phyloP scores from a whole-genome alignment of 2,329 filamentous ascomycete species.

The Mycosphaerella arachidis region DNA sequence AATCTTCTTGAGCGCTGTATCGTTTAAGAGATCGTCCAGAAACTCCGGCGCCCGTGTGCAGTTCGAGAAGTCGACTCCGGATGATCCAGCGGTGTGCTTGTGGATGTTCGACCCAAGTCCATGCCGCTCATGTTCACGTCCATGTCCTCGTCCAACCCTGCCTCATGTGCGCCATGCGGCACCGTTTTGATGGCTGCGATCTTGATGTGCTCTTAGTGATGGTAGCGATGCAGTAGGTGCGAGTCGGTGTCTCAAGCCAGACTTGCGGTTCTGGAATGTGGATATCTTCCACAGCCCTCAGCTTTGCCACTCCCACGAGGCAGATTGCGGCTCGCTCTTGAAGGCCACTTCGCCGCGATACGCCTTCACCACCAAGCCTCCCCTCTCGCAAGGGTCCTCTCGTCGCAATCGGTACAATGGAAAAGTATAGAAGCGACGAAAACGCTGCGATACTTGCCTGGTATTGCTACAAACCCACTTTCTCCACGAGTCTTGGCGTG shows the following conservation, averaged over 20 bases:
- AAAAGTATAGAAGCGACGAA: background rate
- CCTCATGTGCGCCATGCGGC: too few species aligned
- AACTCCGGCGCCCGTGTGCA: slow-evolving; percentile 35
- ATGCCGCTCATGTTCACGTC: slow-evolving; percentile 23
- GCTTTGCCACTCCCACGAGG: too few species aligned
- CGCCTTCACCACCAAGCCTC: too few species aligned
- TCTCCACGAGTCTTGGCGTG: background rate
- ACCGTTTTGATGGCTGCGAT: too few species aligned
- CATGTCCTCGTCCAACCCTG: background rate
- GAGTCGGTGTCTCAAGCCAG: too few species aligned
- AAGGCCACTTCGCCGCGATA: too few species aligned
- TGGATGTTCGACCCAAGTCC: slow-evolving; percentile 13
- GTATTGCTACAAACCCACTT: background rate
- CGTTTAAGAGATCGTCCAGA: slow-evolving; percentile 35
- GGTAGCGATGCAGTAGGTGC: too few species aligned
- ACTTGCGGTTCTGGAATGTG: too few species aligned
- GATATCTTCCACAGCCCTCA: too few species aligned
- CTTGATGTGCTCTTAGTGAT: too few species aligned
- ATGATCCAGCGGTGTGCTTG: slow-evolving; percentile 27
- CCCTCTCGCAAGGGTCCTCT: too few species aligned
- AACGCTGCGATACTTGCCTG: background rate
- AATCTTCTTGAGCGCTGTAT: slow-evolving; percentile 33
- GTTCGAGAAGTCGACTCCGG: slow-evolving; percentile 38
- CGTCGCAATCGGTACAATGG: background rate
- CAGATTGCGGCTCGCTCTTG: too few species aligned